A percentile compares a stretch with the other conserved stretches of the same genome.
phyloP scores from a whole-genome alignment of 805 yeast genomes.

The Wickerhamomyces pijperi region DNA sequence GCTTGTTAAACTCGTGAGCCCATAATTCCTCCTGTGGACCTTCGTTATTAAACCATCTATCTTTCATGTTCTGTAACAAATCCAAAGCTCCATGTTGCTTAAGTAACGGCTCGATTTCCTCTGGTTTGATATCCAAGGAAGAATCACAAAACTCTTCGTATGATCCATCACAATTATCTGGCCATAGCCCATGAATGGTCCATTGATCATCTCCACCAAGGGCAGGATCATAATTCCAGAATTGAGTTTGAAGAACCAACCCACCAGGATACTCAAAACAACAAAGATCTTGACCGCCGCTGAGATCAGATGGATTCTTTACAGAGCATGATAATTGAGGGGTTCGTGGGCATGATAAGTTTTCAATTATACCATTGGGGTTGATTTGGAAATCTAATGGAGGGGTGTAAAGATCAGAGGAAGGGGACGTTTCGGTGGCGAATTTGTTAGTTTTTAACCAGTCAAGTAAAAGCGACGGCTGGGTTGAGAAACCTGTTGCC shows the following conservation, averaged over 20 bases:
- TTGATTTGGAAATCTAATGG: too few species aligned
- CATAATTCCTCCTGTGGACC: constrained; percentile 5
- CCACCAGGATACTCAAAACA: constrained; percentile 89
- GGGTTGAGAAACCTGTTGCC: too few species aligned
- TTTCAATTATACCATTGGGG: too few species aligned
- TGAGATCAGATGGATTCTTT: constrained; percentile 35
- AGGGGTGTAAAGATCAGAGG: too few species aligned
- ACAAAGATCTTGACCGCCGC: constrained; percentile 52
- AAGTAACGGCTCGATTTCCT: too few species aligned
- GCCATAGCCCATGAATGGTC: constrained; percentile 85
- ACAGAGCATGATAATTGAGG: constrained; percentile 54
- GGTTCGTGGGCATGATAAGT: constrained; percentile 55
- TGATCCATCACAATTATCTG: constrained; percentile 77
- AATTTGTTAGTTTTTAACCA: too few species aligned
- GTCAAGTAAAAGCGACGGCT: too few species aligned
- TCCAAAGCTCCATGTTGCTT: too few species aligned
- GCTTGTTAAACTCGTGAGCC: constrained; percentile 14
- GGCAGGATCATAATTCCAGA: constrained; percentile 81
- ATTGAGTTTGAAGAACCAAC: constrained; percentile 71
- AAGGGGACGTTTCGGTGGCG: too few species aligned
- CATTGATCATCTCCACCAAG: constrained; percentile 61
- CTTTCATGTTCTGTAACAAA: too few species aligned
- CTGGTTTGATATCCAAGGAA: constrained; percentile 33
- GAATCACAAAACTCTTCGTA: constrained; percentile 72
- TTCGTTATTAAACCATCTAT: too few species aligned